Base-by-base conservation (phyloP, 2,329 filamentous ascomycete species). In the Ophiostoma tasmaniense region DNA sequence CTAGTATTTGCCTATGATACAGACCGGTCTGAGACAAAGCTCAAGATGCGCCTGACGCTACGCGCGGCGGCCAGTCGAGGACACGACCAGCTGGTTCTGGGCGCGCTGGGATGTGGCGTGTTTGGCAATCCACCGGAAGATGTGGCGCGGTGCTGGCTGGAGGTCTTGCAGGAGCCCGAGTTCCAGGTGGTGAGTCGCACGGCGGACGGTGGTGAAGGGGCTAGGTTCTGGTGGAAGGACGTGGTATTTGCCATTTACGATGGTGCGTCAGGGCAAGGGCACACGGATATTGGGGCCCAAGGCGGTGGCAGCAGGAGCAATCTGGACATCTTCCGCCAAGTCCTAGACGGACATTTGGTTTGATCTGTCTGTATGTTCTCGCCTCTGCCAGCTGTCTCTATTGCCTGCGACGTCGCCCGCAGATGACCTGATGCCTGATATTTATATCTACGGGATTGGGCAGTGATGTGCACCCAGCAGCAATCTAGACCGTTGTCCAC, bases 101-200 rank as follows among this genome's bases (percentile, higher is more conserved):
- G 89, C 0, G 89, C 89, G 0, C 75, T 92, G 66, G 90, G 89
- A 0, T 92, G 89, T 73, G 89, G 89, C 4, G 87, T 84, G 0
- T 91, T 90, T 75, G 74, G 73, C 0, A 90, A 91, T 75, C 89
- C 89, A 8, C 81, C 81, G 0, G 77, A 79, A 39, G 85, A 87
- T 70, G 85, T 91, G 22, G 88, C 86, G 1, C 71, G 78, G 50
- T 88, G 87, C 73, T 92, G 88, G 82, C 75, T 80, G 35, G 83
- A 87, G 73, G 87, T 90, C 50, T 77, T 91, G 68, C 70, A 74
- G 42, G 87, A 90, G 74, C 64, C 71, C 0, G 88, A 91, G 77
- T 90, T 90, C 71, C 73, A n/a, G 17, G 39, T 14, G 42, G 37
- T 30, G 35, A 30, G 37, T 39, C 35, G 17, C 1, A 17, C 35